These are phyloP conservation scores for Colletotrichum falcatum DNA, from an alignment of 2,329 filamentous ascomycete species.

Conservation along the genomic window DNA sequence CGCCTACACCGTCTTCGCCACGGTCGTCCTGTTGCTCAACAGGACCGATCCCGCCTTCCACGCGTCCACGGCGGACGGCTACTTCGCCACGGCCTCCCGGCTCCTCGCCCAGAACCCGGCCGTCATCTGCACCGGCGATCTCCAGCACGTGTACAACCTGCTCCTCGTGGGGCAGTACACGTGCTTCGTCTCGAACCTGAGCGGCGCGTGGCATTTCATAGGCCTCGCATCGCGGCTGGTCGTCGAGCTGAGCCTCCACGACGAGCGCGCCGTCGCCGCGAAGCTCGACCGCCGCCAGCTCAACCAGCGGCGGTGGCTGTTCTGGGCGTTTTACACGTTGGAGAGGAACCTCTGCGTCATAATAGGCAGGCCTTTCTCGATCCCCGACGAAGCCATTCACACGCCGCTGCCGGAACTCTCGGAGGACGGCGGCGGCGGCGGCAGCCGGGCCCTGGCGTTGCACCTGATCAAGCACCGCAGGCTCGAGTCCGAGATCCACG, in stretches of 20 bases:
- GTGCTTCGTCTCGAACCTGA: slow-evolving; percentile 36
- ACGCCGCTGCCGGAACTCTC: slow-evolving; percentile 28
- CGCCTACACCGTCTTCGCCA: slow-evolving; percentile 32
- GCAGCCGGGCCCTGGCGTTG: slow-evolving; percentile 27
- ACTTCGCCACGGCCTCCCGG: slow-evolving; percentile 30
- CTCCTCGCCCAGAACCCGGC: slow-evolving; percentile 28
- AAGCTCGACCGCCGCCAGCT: background rate
- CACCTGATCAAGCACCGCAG: slow-evolving; percentile 44
- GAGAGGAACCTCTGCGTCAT: slow-evolving; percentile 42
- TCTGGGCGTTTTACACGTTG: slow-evolving; percentile 40
- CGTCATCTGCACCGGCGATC: slow-evolving; percentile 33
- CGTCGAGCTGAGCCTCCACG: slow-evolving; percentile 36
- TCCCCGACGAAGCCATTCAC: slow-evolving; percentile 40
- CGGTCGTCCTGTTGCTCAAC: slow-evolving; percentile 36
- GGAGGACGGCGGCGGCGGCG: background rate
- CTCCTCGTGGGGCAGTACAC: slow-evolving; percentile 38
- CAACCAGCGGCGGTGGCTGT: slow-evolving; percentile 33
- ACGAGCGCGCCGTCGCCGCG: slow-evolving; percentile 10
- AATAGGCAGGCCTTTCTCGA: slow-evolving; percentile 34
- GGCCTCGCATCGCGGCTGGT: slow-evolving; percentile 35
- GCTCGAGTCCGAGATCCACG: slow-evolving; percentile 46
- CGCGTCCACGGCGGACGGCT: slow-evolving; percentile 27
- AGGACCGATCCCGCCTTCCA: slow-evolving; percentile 37
- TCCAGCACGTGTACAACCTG: slow-evolving; percentile 35
- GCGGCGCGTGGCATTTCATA: slow-evolving; percentile 40